phyloP scores from a whole-genome alignment of 139 green algal species.

The Haematococcus lacustris region DNA sequence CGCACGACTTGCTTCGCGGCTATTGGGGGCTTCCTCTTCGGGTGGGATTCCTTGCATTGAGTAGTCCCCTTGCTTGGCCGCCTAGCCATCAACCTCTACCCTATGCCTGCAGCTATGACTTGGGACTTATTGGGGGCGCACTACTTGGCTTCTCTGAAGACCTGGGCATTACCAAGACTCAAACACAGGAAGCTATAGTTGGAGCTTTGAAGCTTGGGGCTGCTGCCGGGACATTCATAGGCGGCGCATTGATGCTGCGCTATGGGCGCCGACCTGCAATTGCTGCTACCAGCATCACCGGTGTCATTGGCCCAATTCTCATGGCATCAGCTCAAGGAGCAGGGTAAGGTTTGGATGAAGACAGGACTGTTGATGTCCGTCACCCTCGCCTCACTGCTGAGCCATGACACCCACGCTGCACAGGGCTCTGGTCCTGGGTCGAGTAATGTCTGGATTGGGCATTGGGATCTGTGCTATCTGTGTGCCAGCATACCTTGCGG shows the following conservation, averaged over 20 bases:
- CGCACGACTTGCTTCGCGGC: slow-evolving; percentile 49
- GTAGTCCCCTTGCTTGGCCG: too few relatives aligned
- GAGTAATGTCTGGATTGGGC: slow-evolving; percentile 63
- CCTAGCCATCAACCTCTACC: background rate
- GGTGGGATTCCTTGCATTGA: slow-evolving; percentile 29
- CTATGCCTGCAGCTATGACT: slow-evolving; percentile 46
- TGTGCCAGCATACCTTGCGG: slow-evolving; percentile 76
- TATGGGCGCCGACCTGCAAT: slow-evolving; percentile 65
- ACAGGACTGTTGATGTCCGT: background rate
- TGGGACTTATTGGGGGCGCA: slow-evolving; percentile 61
- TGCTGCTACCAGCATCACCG: slow-evolving; percentile 48
- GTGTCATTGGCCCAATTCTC: slow-evolving; percentile 50
- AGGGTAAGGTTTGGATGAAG: background rate
- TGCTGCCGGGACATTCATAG: slow-evolving; percentile 64
- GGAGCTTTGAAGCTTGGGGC: slow-evolving; percentile 68
- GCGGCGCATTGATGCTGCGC: slow-evolving; percentile 67
- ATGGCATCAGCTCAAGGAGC: background rate
- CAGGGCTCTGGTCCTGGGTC: slow-evolving; percentile 58
- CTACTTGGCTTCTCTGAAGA: slow-evolving; percentile 55
- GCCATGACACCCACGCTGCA: background rate
- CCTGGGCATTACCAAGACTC: too few relatives aligned
- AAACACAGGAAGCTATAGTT: slow-evolving; percentile 65
- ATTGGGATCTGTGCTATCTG: slow-evolving; percentile 71
- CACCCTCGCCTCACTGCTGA: background rate
- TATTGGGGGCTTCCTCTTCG: slow-evolving; percentile 72